Base-by-base conservation (phyloP, 2,329 filamentous ascomycete species). In the Fusarium torulosum region DNA sequence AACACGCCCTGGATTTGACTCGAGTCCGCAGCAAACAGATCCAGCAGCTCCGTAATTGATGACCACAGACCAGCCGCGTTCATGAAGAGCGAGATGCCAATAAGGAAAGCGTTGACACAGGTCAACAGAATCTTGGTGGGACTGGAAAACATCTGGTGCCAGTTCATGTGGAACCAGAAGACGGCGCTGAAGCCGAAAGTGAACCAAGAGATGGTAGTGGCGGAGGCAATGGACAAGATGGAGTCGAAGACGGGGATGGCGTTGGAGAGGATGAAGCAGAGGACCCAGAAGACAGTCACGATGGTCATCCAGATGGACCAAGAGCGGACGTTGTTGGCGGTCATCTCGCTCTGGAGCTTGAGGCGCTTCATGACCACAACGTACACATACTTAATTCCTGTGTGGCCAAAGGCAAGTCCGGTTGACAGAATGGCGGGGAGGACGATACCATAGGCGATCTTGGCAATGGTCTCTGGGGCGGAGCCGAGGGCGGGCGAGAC, bases 201-300 rank as follows among this genome's bases (percentile, higher is more conserved):
- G 65, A 77, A 78, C 77, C 77, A 79, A 0, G 77, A 75, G 49
- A 78, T 75, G 60, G 76, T 75, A 27, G 76, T 77, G 15, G 78
- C 77, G 6, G 75, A 77, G 23, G 77, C 74, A 41, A 79, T 78
- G 29, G 75, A 74, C 38, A 79, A 57, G 68, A 79, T 79, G 11
- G 76, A 79, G 69, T 79, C 75, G 60, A 79, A 79, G 42, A 79
- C 71, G 52, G 78, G 78, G 55, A 79, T 76, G 31, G 77, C 76
- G 63, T 76, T 78, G 67, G 77, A 77, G 29, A 79, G 62, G 56
- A 78, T 55, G 66, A 79, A 79, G 49, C 72, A 74, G 25, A 76
- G 54, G 17, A 72, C n/a, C 77, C 77, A 79, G 72, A 78, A 78
- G 43, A 73, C 4, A 45, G 72, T 77, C 38, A 75, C 76, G 51